Evolutionary conservation across 495 filamentous ascomycete species (phyloP).

Genomic region (Aspergillus conjunctus): DNA sequence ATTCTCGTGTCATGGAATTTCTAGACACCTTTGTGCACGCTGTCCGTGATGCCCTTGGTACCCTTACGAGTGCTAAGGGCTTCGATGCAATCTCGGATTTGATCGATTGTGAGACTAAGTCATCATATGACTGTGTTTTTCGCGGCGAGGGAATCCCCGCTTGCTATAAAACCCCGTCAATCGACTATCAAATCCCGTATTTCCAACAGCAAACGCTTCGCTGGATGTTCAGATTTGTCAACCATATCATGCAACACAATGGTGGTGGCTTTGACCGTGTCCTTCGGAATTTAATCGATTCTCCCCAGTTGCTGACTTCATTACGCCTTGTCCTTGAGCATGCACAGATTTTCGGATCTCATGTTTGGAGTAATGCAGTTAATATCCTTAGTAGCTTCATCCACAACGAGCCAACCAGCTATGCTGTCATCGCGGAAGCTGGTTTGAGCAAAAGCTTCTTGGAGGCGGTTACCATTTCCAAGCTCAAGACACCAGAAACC

Average conservation of each 20-base stretch:
- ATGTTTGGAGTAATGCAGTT: conserved; percentile 91
- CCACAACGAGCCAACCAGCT: conserved; percentile 98
- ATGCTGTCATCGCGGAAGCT: conserved; percentile 90
- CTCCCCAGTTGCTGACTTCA: conserved; percentile 75
- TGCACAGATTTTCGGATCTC: conserved; percentile 75
- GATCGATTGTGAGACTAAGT: conserved; percentile 75
- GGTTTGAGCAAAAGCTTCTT: conserved; percentile 84
- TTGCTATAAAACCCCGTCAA: conserved; percentile 75
- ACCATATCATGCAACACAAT: conserved; percentile 87
- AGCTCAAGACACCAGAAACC: conserved; percentile 38
- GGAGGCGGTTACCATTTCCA: conserved; percentile 68
- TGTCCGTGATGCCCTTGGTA: conserved; percentile 76
- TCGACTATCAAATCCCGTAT: conserved; percentile 91
- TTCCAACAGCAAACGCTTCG: conserved; percentile 90
- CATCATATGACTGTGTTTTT: conserved; percentile 63
- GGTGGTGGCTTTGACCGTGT: conserved; percentile 85
- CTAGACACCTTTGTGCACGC: conserved; percentile 84
- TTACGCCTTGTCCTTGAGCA: conserved; percentile 83
- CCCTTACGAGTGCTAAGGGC: conserved; percentile 74
- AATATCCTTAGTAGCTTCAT: conserved; percentile 94
- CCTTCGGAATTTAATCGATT: conserved; percentile 91
- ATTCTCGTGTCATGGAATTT: conserved; percentile 79
- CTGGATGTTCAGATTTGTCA: conserved; percentile 93
- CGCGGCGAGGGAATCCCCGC: conserved; percentile 71
- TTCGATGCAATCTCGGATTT: conserved; percentile 85